Conservation (phyloP, 257 asterid genomes). For the Verbena officinalis region DNA sequence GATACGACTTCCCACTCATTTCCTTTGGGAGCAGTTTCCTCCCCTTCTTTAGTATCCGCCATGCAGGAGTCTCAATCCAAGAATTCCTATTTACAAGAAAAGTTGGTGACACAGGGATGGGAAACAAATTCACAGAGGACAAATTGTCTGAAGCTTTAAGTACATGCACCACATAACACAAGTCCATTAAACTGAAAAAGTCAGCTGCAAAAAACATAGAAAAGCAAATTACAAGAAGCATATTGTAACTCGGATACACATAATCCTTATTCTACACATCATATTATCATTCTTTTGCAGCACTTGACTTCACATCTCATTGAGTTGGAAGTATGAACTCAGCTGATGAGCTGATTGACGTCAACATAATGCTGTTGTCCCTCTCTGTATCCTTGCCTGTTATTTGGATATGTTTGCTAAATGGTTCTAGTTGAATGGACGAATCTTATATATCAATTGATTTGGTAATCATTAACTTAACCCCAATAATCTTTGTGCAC, state of each 20-base stretch:
- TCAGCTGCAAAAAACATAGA: neutral
- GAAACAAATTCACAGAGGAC: neutral
- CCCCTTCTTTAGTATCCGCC: slow-evolving; percentile 47
- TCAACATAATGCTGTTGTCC: neutral
- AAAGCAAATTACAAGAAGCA: neutral
- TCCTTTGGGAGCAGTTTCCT: slow-evolving; percentile 54
- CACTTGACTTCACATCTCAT: slow-evolving; percentile 2
- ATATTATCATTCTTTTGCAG: neutral
- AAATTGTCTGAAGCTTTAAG: neutral
- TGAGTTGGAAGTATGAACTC: neutral
- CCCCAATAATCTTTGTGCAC: neutral
- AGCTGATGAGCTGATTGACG: neutral
- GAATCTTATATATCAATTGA: neutral
- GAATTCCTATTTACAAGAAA: slow-evolving; percentile 16
- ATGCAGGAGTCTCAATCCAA: slow-evolving; percentile 28
- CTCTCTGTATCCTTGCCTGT: neutral
- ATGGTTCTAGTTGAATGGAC: neutral
- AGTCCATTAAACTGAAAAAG: neutral
- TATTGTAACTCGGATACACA: neutral
- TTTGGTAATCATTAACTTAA: slow-evolving; percentile 1
- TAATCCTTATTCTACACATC: neutral
- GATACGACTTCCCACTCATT: slow-evolving; percentile 80
- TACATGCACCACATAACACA: neutral
- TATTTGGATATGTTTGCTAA: neutral
- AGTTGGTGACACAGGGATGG: neutral